These are phyloP conservation scores for Kipferlia bialata DNA, from an alignment of 78 protist genomes.

Conservation along the genomic window DNA sequence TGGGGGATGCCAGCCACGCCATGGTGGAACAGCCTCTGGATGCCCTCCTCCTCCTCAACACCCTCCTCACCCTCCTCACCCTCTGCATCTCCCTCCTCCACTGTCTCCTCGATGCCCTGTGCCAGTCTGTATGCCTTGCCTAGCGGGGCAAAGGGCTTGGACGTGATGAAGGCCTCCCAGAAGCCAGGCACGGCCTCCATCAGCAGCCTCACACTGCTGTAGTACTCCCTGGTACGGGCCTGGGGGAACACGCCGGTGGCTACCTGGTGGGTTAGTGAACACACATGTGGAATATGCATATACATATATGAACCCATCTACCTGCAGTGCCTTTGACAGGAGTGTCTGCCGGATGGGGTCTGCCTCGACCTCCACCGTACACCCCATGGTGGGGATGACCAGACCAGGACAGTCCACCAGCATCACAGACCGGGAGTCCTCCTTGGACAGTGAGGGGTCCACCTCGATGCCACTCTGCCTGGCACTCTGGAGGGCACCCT, in stretches of 20 bases:
- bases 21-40: not conserved
- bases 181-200: not conserved
- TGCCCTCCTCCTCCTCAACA: not conserved
- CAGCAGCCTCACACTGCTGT: slow-evolving; percentile 5
- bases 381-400: slow-evolving; percentile 69
- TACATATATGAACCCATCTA: too few relatives aligned
- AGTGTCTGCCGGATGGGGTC: not conserved
- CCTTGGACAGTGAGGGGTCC: slow-evolving; percentile 20
- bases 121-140: not conserved
- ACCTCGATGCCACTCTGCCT: too few relatives aligned
- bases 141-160: not conserved
- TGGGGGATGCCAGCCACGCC: not conserved
- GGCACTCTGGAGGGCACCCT: not conserved
- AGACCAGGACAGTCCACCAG: slow-evolving; percentile 74
- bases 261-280: slow-evolving; percentile 45
- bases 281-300: not conserved
- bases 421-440: slow-evolving; percentile 10
- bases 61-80: not conserved
- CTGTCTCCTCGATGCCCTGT: not conserved
- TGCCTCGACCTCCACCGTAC: slow-evolving; percentile 24
- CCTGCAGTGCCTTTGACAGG: slow-evolving; percentile 36
- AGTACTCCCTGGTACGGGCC: slow-evolving; percentile 45
- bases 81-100: not conserved
- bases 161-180: not conserved
- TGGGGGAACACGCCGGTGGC: slow-evolving; percentile 61